Base-by-base conservation (phyloP, 1,139 yeast species). In the Suzukiozyma palmioleophila region DNA sequence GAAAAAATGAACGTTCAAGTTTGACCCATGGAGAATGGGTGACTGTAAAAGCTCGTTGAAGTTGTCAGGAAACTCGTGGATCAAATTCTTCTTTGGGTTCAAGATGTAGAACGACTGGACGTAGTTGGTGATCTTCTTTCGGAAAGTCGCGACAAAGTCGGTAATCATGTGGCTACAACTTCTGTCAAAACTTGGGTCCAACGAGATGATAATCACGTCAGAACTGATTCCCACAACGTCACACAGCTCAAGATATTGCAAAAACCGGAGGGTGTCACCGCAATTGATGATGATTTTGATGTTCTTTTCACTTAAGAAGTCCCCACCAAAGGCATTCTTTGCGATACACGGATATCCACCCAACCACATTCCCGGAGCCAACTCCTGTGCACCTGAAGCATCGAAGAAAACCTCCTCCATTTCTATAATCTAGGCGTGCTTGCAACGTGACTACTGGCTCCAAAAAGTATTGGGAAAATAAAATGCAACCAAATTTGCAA, bases 281-380 rank as follows among this genome's bases (percentile, higher is more conserved):
- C 75, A 70, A 50, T 69, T 71, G 41, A 71, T 61, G 31, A 71
- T 56, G 18, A 71, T 63, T 49, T 69, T 69, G 40, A 67, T 59
- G 39, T 64, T 61, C 39, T 57, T 49, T 21, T 52, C 45, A n/a
- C 46, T 43, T 21, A 66, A 42, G 43, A 57, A 46, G 32, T 40
- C 39, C 18, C 13, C 18, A 51, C 33, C 44, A 42, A 16, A 33
- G 6, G 40, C 13, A n/a, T 41, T 42, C 35, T 44, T 42, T 8
- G 48, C 42, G 25, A 62, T 45, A 11, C 54, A 40, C 28, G 39
- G 29, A 43, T 58, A 57, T 15, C 59, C 49, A 6, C 67, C 68
- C 27, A 60, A 39, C 65, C 66, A 63, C 5, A 62, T 50, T n/a
- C 56, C 46, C 6, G 67, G 67, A 12, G 66, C 57, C 15, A 63